Evolutionary conservation across 805 yeast genomes (phyloP).

Genomic region (Saturnispora dispora): DNA sequence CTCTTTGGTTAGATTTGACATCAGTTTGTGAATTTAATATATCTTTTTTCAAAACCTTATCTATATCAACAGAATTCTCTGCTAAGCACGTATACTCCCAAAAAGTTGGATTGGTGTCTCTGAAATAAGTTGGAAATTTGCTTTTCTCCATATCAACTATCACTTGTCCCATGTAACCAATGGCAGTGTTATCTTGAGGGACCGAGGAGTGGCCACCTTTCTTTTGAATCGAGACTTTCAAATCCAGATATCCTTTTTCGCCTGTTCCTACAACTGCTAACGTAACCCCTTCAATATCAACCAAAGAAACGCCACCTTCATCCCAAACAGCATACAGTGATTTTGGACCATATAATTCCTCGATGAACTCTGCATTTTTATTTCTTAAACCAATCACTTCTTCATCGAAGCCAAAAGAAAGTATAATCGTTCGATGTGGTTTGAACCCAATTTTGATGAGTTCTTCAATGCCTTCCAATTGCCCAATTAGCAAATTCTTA

Average conservation of each 20-base stretch:
- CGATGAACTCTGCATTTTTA: conserved; percentile 29
- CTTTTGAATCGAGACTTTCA: conserved; percentile 32
- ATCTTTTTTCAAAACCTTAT: conserved; percentile 25
- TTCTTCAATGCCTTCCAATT: conserved; percentile 26
- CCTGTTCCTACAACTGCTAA: conserved; percentile 38
- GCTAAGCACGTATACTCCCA: conserved; percentile 39
- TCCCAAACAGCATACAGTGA: conserved; percentile 38
- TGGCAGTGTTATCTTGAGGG: conserved; percentile 41
- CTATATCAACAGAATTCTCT: conserved; percentile 32
- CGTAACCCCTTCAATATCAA: conserved; percentile 32
- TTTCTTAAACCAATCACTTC: conserved; percentile 35
- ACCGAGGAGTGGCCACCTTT: conserved; percentile 46
- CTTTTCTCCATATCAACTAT: conserved; percentile 31
- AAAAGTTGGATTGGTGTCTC: conserved; percentile 37
- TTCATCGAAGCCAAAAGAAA: conserved; percentile 46
- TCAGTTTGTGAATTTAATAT: conserved; percentile 33
- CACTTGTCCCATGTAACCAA: conserved; percentile 38
- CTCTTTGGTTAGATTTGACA: conserved; percentile 29
- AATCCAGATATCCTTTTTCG: conserved; percentile 40
- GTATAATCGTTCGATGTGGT: conserved; percentile 36
- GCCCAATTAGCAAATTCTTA: conserved; percentile 36
- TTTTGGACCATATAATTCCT: conserved; percentile 32
- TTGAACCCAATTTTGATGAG: conserved; percentile 26
- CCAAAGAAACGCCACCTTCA: conserved; percentile 32
- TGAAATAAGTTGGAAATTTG: conserved; percentile 31